A percentile compares a stretch with the other conserved stretches of the same genome.
Evolutionary conservation across 441 rosid genomes (phyloP).

Genomic region (Populus hybrid): DNA sequence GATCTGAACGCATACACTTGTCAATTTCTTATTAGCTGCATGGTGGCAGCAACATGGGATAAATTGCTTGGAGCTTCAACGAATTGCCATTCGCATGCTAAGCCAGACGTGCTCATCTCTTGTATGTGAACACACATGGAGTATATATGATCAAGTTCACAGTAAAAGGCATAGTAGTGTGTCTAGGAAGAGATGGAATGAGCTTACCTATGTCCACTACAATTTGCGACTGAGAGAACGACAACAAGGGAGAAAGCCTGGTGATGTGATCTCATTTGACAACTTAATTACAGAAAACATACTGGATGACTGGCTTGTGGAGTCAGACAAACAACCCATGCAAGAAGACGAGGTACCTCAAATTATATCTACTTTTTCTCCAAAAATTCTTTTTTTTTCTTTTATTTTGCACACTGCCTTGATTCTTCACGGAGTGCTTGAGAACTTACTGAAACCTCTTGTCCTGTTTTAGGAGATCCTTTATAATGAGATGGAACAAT

Average conservation of each 20-base stretch:
- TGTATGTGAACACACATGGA: constrained; percentile 75
- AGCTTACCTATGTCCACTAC: constrained; percentile 64
- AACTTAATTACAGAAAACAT: constrained; percentile 43
- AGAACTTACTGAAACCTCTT: constrained; percentile 13
- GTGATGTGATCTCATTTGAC: constrained; percentile 45
- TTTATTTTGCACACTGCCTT: constrained; percentile 1
- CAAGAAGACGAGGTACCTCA: constrained; percentile 60
- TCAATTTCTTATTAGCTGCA: constrained; percentile 40
- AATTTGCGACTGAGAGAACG: constrained; percentile 59
- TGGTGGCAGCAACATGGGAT: constrained; percentile 93
- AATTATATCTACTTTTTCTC: neutral
- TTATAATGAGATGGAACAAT: constrained; percentile 42
- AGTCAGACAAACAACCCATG: constrained; percentile 35
- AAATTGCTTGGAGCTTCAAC: constrained; percentile 82
- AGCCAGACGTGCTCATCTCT: constrained; percentile 87
- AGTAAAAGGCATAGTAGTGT: constrained; percentile 48
- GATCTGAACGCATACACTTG: constrained; percentile 7
- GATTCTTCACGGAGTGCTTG: neutral
- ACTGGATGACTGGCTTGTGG: constrained; percentile 64
- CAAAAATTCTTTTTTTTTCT: neutral
- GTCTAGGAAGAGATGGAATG: constrained; percentile 51
- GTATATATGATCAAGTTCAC: constrained; percentile 56
- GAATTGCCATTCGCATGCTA: constrained; percentile 70
- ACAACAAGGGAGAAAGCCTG: constrained; percentile 35
- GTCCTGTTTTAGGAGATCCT: constrained; percentile 41